A percentile compares a stretch with the other conserved stretches of the same genome.
These are phyloP conservation scores for Aspergillus sp. DNA, from an alignment of 2,329 filamentous ascomycete genomes.

Conservation along the genomic window DNA sequence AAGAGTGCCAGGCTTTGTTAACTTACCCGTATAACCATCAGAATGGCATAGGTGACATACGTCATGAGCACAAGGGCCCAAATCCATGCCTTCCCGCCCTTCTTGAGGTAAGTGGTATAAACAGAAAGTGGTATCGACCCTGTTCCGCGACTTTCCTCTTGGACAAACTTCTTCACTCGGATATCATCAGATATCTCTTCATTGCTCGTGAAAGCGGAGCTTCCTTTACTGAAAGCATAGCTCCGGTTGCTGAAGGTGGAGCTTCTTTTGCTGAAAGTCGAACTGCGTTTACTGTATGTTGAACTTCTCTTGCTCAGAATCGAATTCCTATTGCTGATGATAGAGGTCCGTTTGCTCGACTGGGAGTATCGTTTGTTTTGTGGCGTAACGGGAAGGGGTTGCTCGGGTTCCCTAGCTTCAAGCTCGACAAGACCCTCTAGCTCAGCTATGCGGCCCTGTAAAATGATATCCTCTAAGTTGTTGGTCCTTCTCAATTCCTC, in stretches of 20 bases:
- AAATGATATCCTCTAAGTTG: slow-evolving; percentile 39
- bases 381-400: too few species aligned
- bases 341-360: neutral
- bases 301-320: slow-evolving; percentile 38
- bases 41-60: slow-evolving; percentile 52
- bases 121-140: slow-evolving; percentile 64
- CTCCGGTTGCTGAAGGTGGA: slow-evolving; percentile 6
- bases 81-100: slow-evolving; percentile 59
- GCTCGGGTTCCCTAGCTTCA: too few species aligned
- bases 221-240: slow-evolving; percentile 6
- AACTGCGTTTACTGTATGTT: slow-evolving; percentile 3
- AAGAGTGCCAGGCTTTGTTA: too few species aligned
- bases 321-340: slow-evolving; percentile 19
- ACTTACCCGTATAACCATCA: slow-evolving; percentile 50
- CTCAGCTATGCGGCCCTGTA: neutral
- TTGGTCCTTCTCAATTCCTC: slow-evolving; percentile 50
- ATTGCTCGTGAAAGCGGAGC: too few species aligned
- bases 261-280: slow-evolving; percentile 5
- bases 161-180: slow-evolving; percentile 59
- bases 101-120: slow-evolving; percentile 63
- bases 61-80: slow-evolving; percentile 54
- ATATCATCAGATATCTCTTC: slow-evolving; percentile 4
- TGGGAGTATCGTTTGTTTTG: neutral
- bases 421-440: too few species aligned
- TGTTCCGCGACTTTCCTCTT: slow-evolving; percentile 68